A percentile compares a stretch with the other conserved stretches of the same genome.
Conservation (phyloP, 345 rosid species). For the Populus alba region DNA sequence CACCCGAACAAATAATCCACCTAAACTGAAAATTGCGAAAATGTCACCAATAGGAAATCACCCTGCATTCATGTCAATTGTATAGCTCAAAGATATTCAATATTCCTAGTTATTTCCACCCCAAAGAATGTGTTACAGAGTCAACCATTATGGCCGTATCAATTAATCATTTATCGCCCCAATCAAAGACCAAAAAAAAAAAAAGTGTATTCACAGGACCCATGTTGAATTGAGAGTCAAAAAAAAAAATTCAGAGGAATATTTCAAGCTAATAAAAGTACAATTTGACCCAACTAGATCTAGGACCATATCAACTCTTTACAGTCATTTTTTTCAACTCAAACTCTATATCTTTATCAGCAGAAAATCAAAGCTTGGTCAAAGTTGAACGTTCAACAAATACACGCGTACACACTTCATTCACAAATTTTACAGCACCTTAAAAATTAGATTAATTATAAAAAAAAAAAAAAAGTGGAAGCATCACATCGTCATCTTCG, state of each 20-base stretch:
- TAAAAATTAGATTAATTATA: background rate
- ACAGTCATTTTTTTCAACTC: slow-evolving; percentile 3
- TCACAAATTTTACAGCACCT: background rate
- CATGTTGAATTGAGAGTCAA: slow-evolving; percentile 32
- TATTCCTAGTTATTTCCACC: background rate
- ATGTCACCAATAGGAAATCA: background rate
- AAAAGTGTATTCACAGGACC: slow-evolving; percentile 19
- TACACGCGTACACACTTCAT: background rate
- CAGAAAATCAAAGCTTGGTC: slow-evolving; percentile 13
- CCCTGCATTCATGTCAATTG: background rate
- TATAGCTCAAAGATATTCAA: background rate
- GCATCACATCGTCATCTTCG: background rate
- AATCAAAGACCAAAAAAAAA: slow-evolving; percentile 20
- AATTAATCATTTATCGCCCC: slow-evolving; percentile 1
- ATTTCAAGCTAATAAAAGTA: slow-evolving; percentile 11
- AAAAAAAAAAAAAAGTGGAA: background rate
- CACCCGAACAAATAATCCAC: background rate
- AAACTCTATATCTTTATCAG: background rate
- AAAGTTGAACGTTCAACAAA: slow-evolving; percentile 18
- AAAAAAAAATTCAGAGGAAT: slow-evolving; percentile 8
- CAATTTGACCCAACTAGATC: slow-evolving; percentile 7
- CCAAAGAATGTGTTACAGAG: background rate
- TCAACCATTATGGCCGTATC: slow-evolving; percentile 16
- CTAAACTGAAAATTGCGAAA: background rate
- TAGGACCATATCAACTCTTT: slow-evolving; percentile 24